phyloP scores from a whole-genome alignment of 345 rosid species.

The Turritis glabra region DNA sequence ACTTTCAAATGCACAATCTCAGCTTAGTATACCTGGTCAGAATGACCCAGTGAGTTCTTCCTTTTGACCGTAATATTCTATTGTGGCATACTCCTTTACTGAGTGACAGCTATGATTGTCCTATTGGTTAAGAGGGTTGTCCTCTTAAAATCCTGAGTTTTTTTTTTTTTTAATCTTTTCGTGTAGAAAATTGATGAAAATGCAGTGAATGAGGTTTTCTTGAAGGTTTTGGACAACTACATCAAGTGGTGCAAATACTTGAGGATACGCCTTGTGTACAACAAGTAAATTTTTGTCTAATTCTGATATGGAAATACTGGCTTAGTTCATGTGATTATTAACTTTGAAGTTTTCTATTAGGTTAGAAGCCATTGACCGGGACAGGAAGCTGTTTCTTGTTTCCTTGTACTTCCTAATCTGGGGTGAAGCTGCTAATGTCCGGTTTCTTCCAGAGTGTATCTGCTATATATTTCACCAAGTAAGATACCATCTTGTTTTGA shows the following conservation, averaged over 20 bases:
- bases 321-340: constrained; percentile 18
- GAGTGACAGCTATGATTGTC: constrained; percentile 13
- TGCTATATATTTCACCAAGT: constrained; percentile 97
- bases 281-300: constrained; percentile 55
- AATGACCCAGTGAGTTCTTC: constrained; percentile 80
- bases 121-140: constrained; percentile 3
- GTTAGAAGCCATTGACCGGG: constrained; percentile 81
- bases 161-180: not conserved
- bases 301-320: constrained; percentile 19
- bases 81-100: constrained; percentile 18
- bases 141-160: not conserved
- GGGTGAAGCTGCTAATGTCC: constrained; percentile 99
- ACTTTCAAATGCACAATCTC: constrained; percentile 88
- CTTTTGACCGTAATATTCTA: constrained; percentile 6
- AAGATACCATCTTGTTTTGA: constrained; percentile 42
- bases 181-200: constrained; percentile 91
- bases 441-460: constrained; percentile 97
- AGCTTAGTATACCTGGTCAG: constrained; percentile 56
- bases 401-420: constrained; percentile 92
- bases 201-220: constrained; percentile 88
- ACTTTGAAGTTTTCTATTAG: constrained; percentile 45
- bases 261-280: constrained; percentile 77
- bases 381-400: constrained; percentile 88
- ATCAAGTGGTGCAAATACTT: constrained; percentile 97
- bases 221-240: constrained; percentile 88